A percentile compares a stretch with the other conserved stretches of the same genome.
phyloP scores from a whole-genome alignment of 2,329 filamentous ascomycete species.

The Pestalotiopsis sp. region DNA sequence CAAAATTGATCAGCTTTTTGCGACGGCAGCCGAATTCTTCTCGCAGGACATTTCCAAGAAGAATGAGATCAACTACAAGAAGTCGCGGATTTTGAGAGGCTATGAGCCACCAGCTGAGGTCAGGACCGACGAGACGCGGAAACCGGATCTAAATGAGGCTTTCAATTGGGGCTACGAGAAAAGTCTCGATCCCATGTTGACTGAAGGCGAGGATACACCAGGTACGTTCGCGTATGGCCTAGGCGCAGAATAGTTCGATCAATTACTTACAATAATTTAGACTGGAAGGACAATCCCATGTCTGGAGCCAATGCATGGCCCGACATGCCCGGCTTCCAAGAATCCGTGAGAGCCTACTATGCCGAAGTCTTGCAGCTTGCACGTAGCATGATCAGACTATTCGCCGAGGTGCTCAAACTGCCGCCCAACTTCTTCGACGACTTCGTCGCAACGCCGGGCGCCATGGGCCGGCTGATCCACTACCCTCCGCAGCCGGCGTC shows the following conservation, averaged over 20 bases:
- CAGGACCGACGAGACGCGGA: background rate
- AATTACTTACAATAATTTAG: background rate
- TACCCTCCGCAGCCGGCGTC: constrained; percentile 19
- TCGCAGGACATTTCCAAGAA: constrained; percentile 21
- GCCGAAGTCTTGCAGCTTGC: background rate
- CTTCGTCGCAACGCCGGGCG: constrained; percentile 11
- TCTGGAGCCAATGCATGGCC: background rate
- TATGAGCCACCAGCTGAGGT: constrained; percentile 16
- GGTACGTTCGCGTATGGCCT: background rate
- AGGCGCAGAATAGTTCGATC: too few relatives aligned
- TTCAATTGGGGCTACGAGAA: constrained; percentile 20
- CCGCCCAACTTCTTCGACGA: constrained; percentile 1
- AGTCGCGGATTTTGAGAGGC: constrained; percentile 17
- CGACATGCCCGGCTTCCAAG: background rate
- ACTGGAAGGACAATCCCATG: constrained; percentile 1
- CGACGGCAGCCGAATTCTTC: constrained; percentile 23
- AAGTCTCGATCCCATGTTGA: constrained; percentile 12
- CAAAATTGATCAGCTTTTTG: constrained; percentile 19
- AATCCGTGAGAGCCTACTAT: background rate
- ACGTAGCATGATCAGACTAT: background rate
- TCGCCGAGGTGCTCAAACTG: background rate
- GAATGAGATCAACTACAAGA: constrained; percentile 19
- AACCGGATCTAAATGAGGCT: constrained; percentile 18
- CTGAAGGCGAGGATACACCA: background rate
- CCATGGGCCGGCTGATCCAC: constrained; percentile 17